These are phyloP conservation scores for Francoa sonchifolia DNA, from an alignment of 441 rosid genomes.

Conservation along the genomic window DNA sequence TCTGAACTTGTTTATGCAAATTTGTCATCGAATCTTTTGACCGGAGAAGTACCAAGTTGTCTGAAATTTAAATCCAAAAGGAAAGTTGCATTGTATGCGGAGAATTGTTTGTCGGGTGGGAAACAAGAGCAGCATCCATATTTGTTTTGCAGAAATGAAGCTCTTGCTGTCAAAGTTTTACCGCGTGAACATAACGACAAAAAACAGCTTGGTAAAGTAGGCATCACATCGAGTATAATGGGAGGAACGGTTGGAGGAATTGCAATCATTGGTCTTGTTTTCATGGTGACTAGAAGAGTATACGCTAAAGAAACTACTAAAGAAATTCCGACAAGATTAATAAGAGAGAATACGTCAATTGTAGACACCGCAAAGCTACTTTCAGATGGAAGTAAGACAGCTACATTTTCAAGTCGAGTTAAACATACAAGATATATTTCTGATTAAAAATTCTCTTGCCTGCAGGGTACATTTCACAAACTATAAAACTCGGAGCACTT, in stretches of 20 bases:
- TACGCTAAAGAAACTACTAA: constrained; percentile 6
- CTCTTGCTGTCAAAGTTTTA: constrained; percentile 34
- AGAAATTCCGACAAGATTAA: constrained; percentile 16
- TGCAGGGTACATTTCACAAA: constrained; percentile 47
- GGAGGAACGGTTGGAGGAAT: constrained; percentile 33
- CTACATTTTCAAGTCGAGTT: too few species aligned
- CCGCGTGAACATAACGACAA: constrained; percentile 21
- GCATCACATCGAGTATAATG: constrained; percentile 24
- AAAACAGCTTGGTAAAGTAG: constrained; percentile 10
- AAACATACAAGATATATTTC: too few species aligned
- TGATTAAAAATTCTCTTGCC: background rate
- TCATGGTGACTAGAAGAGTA: constrained; percentile 18
- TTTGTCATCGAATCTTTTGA: constrained; percentile 41
- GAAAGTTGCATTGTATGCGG: constrained; percentile 17
- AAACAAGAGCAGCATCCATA: constrained; percentile 33
- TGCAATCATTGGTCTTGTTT: constrained; percentile 18
- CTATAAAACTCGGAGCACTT: constrained; percentile 53
- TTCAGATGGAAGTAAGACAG: constrained; percentile 51
- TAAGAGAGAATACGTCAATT: constrained; percentile 19
- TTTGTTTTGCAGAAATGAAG: constrained; percentile 36
- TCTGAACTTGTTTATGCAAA: constrained; percentile 27
- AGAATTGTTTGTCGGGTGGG: constrained; percentile 32
- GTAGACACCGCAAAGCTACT: constrained; percentile 33
- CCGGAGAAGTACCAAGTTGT: constrained; percentile 39
- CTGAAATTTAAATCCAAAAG: constrained; percentile 13